Percentiles rank a stretch among this genome's conserved stretches.
phyloP scores from a whole-genome alignment of 2,329 filamentous ascomycete genomes.

The Claviceps quebecensis region DNA sequence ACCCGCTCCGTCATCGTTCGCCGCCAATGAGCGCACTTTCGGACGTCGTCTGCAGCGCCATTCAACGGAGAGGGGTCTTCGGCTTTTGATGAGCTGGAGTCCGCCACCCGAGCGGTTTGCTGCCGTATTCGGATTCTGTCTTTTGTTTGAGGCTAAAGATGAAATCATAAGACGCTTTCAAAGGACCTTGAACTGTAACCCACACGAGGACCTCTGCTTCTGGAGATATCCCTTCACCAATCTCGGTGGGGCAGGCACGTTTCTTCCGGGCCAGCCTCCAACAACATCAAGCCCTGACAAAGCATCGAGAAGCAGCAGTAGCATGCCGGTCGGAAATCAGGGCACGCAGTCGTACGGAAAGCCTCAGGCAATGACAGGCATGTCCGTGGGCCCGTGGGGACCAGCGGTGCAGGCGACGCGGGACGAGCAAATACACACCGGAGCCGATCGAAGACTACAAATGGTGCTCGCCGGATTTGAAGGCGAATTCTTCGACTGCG shows the following conservation, averaged over 20 bases:
- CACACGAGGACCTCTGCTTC: constrained; percentile 35
- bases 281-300: background rate
- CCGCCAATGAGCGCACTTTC: constrained; percentile 52
- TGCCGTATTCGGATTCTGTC: constrained; percentile 56
- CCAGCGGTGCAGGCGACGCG: constrained; percentile 23
- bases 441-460: constrained; percentile 25
- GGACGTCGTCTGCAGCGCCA: constrained; percentile 55
- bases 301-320: background rate
- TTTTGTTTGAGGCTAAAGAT: constrained; percentile 42
- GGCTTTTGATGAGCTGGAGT: constrained; percentile 36
- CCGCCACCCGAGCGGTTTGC: constrained; percentile 34
- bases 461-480: constrained; percentile 48
- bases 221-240: constrained; percentile 49
- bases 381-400: constrained; percentile 34
- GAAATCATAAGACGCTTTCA: constrained; percentile 29
- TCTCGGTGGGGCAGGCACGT: constrained; percentile 54
- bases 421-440: constrained; percentile 27
- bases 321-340: constrained; percentile 22
- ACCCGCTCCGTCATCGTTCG: constrained; percentile 38
- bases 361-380: constrained; percentile 13
- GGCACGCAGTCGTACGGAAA: constrained; percentile 16
- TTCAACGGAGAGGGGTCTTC: constrained; percentile 47
- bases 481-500: constrained; percentile 62
- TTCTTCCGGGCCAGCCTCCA: constrained; percentile 28
- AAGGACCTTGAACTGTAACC: constrained; percentile 17